Evolutionary conservation across 257 asterid genomes (phyloP).

Genomic region (Linaria vulgaris): DNA sequence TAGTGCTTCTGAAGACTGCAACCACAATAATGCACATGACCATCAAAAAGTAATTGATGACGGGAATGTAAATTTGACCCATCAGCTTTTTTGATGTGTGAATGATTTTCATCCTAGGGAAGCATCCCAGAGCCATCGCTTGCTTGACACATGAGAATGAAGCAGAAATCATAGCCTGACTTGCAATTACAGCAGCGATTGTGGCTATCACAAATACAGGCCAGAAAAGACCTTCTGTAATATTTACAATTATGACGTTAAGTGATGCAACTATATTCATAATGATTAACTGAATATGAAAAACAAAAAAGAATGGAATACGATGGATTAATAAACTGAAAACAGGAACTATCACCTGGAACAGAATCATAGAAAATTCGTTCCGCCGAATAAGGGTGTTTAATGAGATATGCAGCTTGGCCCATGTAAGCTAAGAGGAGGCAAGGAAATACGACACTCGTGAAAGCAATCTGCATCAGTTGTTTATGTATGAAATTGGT

Average conservation of each 20-base stretch:
- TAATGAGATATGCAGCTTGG: conserved; percentile 88
- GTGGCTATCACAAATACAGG: conserved; percentile 82
- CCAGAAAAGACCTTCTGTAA: conserved; percentile 77
- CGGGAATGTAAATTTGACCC: conserved; percentile 98
- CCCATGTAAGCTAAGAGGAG: conserved; percentile 95
- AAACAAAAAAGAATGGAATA: too few species aligned
- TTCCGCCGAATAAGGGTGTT: conserved; percentile 58
- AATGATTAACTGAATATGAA: too few species aligned
- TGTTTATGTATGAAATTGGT: background rate
- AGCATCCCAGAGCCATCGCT: conserved; percentile 96
- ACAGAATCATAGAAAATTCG: conserved; percentile 77
- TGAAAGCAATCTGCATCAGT: conserved; percentile 87
- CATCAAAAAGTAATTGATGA: conserved; percentile 88
- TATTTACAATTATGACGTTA: conserved; percentile 14
- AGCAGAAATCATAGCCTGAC: conserved; percentile 98
- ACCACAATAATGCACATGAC: conserved; percentile 84
- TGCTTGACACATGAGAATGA: conserved; percentile 93
- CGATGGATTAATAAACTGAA: too few species aligned
- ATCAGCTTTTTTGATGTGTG: conserved; percentile 83
- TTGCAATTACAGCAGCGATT: conserved; percentile 87
- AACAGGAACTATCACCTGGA: conserved; percentile 53
- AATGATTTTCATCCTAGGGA: conserved; percentile 82
- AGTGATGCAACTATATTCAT: too few species aligned
- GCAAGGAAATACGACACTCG: conserved; percentile 82
- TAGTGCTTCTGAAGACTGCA: conserved; percentile 82